phyloP scores from a whole-genome alignment of 306 rosid species.

The Begonia fuchsioides region DNA sequence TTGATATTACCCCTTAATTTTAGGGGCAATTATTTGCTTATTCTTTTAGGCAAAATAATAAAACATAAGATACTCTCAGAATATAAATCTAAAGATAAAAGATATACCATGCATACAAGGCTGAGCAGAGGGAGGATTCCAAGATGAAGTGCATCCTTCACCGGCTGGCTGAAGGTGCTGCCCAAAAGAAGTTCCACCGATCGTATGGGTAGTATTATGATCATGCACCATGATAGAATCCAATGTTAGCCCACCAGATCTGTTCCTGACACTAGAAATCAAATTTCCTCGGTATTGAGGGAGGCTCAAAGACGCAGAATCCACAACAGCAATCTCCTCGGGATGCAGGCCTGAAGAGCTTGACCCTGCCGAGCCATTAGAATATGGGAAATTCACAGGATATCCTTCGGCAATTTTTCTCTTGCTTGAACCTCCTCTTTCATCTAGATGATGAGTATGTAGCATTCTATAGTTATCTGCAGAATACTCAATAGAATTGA shows the following conservation, averaged over 20 bases:
- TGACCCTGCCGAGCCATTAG: constrained; percentile 34
- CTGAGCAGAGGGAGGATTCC: constrained; percentile 49
- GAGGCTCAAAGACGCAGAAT: constrained; percentile 13
- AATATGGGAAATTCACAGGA: constrained; percentile 46
- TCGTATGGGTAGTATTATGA: constrained; percentile 31
- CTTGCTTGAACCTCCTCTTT: constrained; percentile 67
- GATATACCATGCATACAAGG: constrained; percentile 26
- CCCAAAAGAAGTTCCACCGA: constrained; percentile 54
- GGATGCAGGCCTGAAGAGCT: constrained; percentile 50
- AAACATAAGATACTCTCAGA: not conserved
- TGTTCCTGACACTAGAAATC: constrained; percentile 1
- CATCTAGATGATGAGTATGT: constrained; percentile 37
- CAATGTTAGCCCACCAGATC: constrained; percentile 2
- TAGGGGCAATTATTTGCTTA: no score
- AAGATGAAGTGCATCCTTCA: constrained; percentile 36
- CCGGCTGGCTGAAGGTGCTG: constrained; percentile 58
- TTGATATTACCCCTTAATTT: not conserved
- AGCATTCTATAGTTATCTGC: constrained; percentile 49
- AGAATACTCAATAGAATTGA: constrained; percentile 9
- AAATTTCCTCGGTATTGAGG: constrained; percentile 7
- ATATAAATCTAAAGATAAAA: not conserved
- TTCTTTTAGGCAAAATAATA: not conserved
- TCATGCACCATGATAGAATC: constrained; percentile 9
- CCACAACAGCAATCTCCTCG: constrained; percentile 53
- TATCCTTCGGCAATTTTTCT: constrained; percentile 57